phyloP scores from a whole-genome alignment of 2,329 filamentous ascomycete species.

The Fusarium sp. region DNA sequence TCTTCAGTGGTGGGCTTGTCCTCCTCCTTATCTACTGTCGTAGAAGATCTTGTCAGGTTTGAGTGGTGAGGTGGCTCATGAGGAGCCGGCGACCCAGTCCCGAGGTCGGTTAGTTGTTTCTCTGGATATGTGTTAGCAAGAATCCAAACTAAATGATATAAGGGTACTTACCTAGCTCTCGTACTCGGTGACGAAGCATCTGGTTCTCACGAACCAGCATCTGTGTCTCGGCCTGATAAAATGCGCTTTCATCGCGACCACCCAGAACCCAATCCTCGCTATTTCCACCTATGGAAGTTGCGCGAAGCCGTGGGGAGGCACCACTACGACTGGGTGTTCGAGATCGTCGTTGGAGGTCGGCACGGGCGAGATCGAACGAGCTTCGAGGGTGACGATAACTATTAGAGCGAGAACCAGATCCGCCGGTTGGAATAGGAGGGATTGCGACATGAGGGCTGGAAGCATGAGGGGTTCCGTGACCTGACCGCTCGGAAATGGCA shows the following conservation, averaged over 20 bases:
- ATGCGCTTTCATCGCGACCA: constrained; percentile 78
- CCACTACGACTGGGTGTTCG: constrained; percentile 67
- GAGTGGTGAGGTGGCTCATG: constrained; percentile 61
- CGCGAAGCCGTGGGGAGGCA: constrained; percentile 64
- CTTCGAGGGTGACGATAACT: constrained; percentile 60
- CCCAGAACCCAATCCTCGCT: constrained; percentile 69
- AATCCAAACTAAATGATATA: neutral
- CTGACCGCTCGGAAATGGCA: constrained; percentile 59
- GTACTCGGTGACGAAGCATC: constrained; percentile 79
- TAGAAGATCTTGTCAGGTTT: constrained; percentile 58
- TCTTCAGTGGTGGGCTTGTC: constrained; percentile 23
- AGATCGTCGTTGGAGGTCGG: constrained; percentile 65
- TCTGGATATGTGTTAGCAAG: constrained; percentile 49
- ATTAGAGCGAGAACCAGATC: constrained; percentile 63
- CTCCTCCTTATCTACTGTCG: constrained; percentile 52
- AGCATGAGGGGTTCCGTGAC: constrained; percentile 48
- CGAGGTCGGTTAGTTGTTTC: constrained; percentile 59
- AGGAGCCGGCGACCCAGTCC: constrained; percentile 43
- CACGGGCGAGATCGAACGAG: constrained; percentile 67
- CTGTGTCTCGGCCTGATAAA: constrained; percentile 85
- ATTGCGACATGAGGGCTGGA: constrained; percentile 47
- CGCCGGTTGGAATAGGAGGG: constrained; percentile 47
- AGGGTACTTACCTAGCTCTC: constrained; percentile 72
- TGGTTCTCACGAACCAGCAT: constrained; percentile 82
- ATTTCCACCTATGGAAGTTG: constrained; percentile 67